These are phyloP conservation scores for Esteya vermicola DNA, from an alignment of 2,329 filamentous ascomycete species.

Conservation along the genomic window DNA sequence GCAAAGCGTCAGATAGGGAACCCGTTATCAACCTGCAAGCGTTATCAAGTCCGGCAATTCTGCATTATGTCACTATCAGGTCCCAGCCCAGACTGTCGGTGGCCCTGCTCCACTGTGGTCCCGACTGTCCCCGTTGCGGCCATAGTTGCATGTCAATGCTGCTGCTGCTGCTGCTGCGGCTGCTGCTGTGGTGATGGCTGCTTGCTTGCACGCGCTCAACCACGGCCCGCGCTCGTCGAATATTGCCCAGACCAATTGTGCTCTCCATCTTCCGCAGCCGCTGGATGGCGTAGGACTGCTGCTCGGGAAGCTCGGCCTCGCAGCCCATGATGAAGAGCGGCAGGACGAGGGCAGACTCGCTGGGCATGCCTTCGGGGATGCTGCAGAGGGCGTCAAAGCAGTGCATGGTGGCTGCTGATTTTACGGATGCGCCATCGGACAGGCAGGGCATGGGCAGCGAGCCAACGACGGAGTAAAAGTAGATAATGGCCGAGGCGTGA, in stretches of 20 bases:
- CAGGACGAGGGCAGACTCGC: not conserved
- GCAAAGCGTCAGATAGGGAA: too few species aligned
- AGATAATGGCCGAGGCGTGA: not conserved
- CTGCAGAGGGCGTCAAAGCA: not conserved
- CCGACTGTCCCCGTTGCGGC: too few species aligned
- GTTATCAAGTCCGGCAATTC: too few species aligned
- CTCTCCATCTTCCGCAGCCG: not conserved
- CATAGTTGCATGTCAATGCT: too few species aligned
- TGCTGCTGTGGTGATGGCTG: not conserved
- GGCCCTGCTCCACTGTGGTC: not conserved
- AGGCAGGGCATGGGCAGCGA: not conserved
- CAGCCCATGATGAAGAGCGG: slow-evolving; percentile 1
- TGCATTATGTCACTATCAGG: slow-evolving; percentile 1
- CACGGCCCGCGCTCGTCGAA: not conserved
- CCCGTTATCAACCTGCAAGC: too few species aligned
- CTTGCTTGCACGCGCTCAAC: not conserved
- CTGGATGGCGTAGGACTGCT: not conserved
- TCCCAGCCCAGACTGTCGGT: slow-evolving; percentile 1
- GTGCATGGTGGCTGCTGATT: not conserved
- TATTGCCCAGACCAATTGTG: not conserved
- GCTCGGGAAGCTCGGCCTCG: not conserved
- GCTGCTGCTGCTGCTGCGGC: too few species aligned
- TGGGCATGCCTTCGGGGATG: not conserved
- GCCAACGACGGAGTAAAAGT: not conserved
- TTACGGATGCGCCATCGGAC: too few species aligned